phyloP scores from a whole-genome alignment of 176 grass and related monocot genomes.

The Musa schizocarpa region DNA sequence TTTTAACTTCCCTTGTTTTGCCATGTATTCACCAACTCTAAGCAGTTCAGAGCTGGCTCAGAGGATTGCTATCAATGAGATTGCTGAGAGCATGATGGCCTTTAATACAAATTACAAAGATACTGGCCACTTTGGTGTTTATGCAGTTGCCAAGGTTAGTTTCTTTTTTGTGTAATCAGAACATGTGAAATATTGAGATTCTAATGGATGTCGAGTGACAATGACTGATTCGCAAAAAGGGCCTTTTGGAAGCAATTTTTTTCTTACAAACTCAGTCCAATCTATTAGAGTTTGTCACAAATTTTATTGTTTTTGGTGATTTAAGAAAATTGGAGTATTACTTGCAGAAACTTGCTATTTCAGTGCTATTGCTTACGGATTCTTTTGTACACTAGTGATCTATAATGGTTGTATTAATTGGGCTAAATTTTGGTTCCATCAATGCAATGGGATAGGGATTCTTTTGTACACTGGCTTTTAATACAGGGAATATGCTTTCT shows the following conservation, averaged over 20 bases:
- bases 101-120: constrained; percentile 99
- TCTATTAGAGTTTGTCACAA: neutral
- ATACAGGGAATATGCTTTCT: neutral
- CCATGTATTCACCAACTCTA: neutral
- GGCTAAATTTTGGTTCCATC: too few species aligned
- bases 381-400: neutral
- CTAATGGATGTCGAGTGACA: neutral
- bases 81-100: constrained; percentile 96
- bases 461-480: neutral
- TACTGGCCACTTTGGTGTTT: constrained; percentile 91
- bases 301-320: neutral
- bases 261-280: too few species aligned
- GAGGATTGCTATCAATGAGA: constrained; percentile 83
- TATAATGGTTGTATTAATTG: too few species aligned
- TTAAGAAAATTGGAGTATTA: neutral
- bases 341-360: neutral
- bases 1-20: neutral
- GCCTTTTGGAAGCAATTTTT: neutral
- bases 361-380: neutral
- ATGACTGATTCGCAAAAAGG: neutral
- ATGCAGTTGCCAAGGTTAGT: constrained; percentile 83
- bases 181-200: neutral
- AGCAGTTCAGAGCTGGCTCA: constrained; percentile 92
- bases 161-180: constrained; percentile 1
- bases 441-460: neutral